Base-by-base conservation (phyloP, 306 rosid genomes). In the Dalbergia cochinchinensis region DNA sequence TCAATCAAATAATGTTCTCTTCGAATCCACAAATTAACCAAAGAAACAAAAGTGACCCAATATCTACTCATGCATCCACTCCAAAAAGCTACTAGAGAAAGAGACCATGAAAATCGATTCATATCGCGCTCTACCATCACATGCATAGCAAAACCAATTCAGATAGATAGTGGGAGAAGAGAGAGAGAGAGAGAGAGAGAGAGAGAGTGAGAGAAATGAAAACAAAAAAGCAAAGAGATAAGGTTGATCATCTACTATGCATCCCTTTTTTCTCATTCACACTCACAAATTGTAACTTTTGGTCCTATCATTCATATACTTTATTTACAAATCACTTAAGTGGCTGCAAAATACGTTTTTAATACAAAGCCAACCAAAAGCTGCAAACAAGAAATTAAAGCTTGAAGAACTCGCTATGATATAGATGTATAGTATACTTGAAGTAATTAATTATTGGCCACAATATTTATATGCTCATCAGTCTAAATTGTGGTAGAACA, bases 401-500 rank as follows among this genome's bases (percentile, higher is more conserved):
- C 31, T 15, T 22, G 64, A 80, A 74, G 51, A 65, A 18, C 69
- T 77, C 64, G 31, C 58, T 55, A 37, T 35, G 67, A 57, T 7
- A 73, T 59, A 37, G 57, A 33, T 45, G 50, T 9, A 26, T 45
- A 69, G 54, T 4, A 74, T 60, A 35, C 15, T 72, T 34, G 22
- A 41, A 69, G 51, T n/a, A n/a, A n/a, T 16, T 26, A 74, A 51
- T 14, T 4, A 51, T 5, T 45, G 18, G 13, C 20, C 5, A 10
- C 11, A 9, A 26, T 26, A 1, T 26, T 26, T 26, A 26, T 26
- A 26, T 26, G 31, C 31, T 60, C 11, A 5, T 51, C 0, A 77
- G 7, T 22, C 37, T 81, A 94, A 65, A 94, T 41, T 9, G 92
- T 76, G 79, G 97, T 93, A 35, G 98, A 90, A 78, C 99, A 96